A percentile compares a stretch with the other conserved stretches of the same genome.
Evolutionary conservation across 805 yeast genomes (phyloP).

Genomic region (Torulaspora franciscae): DNA sequence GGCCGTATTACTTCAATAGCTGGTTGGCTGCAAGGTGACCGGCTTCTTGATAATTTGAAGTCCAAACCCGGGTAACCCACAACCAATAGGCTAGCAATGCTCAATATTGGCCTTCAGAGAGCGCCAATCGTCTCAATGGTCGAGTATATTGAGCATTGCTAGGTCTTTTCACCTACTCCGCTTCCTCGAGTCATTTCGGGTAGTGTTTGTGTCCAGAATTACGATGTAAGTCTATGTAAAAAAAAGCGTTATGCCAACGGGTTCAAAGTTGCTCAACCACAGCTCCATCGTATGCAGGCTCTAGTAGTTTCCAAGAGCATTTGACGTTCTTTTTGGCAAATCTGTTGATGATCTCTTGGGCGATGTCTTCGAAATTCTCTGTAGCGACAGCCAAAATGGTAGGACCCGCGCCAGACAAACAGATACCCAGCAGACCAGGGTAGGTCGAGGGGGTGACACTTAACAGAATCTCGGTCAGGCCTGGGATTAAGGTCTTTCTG

Average conservation of each 20-base stretch:
- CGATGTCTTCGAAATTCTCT: constrained; percentile 76
- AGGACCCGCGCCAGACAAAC: constrained; percentile 97
- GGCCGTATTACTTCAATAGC: not conserved
- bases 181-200: not conserved
- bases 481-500: constrained; percentile 87
- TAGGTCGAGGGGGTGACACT: constrained; percentile 77
- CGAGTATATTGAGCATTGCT: not conserved
- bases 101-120: not conserved
- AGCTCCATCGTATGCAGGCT: constrained; percentile 87
- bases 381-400: constrained; percentile 93
- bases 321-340: constrained; percentile 61
- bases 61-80: constrained; percentile 2
- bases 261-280: constrained; percentile 36
- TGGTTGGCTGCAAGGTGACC: not conserved
- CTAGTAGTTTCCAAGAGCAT: constrained; percentile 80
- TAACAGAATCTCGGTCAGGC: constrained; percentile 72
- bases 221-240: not conserved
- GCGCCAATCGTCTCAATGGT: not conserved
- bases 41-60: not conserved
- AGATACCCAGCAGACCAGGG: constrained; percentile 86
- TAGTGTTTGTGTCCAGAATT: not conserved
- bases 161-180: not conserved
- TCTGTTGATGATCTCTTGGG: constrained; percentile 63
- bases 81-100: not conserved
- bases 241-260: not conserved